Percentiles rank a stretch among this genome's conserved stretches.
These are phyloP conservation scores for Leishmania martiniquensis DNA, from an alignment of 208 protist species.

Conservation along the genomic window DNA sequence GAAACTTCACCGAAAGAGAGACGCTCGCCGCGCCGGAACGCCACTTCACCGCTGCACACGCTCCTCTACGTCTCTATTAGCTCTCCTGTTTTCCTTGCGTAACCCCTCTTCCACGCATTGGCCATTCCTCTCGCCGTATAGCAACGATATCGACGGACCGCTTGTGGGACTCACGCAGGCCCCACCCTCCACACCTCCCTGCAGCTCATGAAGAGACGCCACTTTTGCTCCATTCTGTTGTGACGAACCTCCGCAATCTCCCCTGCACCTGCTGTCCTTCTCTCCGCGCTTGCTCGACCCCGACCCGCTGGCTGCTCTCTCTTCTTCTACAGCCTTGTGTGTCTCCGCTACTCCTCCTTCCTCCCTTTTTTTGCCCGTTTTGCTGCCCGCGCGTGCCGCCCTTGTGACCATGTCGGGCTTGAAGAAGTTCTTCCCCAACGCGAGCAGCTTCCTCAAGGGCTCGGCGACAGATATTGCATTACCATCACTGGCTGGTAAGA, in stretches of 20 bases:
- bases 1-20: neutral
- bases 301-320: neutral
- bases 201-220: neutral
- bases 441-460: slow-evolving; percentile 49
- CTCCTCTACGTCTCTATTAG: neutral
- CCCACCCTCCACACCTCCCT: too few relatives aligned
- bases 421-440: slow-evolving; percentile 62
- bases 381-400: neutral
- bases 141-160: neutral
- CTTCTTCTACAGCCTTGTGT: neutral
- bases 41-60: neutral
- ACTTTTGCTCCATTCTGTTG: neutral
- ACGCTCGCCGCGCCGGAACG: neutral
- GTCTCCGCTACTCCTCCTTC: neutral
- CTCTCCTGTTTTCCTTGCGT: neutral
- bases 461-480: slow-evolving; percentile 35
- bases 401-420: slow-evolving; percentile 64
- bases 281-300: neutral
- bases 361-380: slow-evolving; percentile 3
- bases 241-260: neutral
- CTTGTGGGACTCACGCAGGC: neutral
- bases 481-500: slow-evolving; percentile 53
- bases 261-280: neutral
- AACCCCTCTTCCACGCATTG: neutral
- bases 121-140: neutral